Evolutionary conservation across 1,139 yeast species (phyloP), one percentile per base, ranked within the genome.

Genomic region (Lodderomyces parapsilosis): DNA sequence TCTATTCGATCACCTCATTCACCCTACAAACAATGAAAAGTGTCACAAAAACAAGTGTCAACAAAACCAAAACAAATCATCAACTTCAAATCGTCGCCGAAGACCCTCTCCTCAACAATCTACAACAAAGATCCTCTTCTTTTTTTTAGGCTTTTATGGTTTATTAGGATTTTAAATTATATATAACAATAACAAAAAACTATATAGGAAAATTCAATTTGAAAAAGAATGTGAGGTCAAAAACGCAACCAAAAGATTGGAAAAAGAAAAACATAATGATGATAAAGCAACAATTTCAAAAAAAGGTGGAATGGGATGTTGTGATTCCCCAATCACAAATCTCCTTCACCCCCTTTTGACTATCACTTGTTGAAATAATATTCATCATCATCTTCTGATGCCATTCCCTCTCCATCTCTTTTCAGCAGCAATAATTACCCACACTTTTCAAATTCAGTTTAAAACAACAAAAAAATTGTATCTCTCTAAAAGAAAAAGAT

Each of bases 81-180:
- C n/a, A n/a, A n/a, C n/a, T n/a, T n/a, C 23, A 20, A 20, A 20
- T 20, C 23, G n/a, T n/a, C 23, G 8, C 5, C 23, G 23, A 20
- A 20, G 23, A 20, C 23, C 5, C 8, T 20, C 5, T 20, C 23
- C 23, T 20, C 8, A 20, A 6, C 23, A 20, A 20, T 4, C 27
- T 24, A 7, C n/a, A 8, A 24, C 27, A 24, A 24, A 24, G n/a
- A 24, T 9, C 13, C 15, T 4, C 13, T n/a, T 27, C 13, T 27
- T n/a, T 27, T n/a, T 27, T 27, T 27, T n/a, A 27, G 31, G 31
- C 31, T 27, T 27, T 27, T 27, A 27, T 27, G 31, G 31, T 27
- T 27, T 27, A 27, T 27, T 27, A 27, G 17, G 31, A 27, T 27
- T 27, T 27, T 4, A 28, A 27, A 24, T 8, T 24, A 6, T 27